Evolutionary conservation across 768 basidiomycete genomes (phyloP).

Genomic region (Tylopilus felleus): DNA sequence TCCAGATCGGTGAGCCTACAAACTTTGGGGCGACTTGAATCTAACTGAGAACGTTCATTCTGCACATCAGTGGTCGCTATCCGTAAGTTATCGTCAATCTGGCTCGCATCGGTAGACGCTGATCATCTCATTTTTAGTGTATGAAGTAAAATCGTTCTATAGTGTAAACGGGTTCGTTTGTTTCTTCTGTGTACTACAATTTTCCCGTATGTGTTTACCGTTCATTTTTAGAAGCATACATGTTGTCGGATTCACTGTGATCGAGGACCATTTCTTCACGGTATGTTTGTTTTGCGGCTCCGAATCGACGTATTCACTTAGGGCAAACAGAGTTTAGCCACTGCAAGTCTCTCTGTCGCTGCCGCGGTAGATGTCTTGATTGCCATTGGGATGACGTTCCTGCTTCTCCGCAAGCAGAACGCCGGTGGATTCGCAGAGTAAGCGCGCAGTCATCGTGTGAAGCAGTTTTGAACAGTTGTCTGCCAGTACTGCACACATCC

Average conservation of each 20-base stretch:
- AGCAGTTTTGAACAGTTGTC: neutral
- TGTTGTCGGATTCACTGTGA: neutral
- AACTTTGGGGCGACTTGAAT: too few relatives aligned
- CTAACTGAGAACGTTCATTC: neutral
- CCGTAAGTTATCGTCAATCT: neutral
- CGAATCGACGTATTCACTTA: neutral
- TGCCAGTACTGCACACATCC: slow-evolving; percentile 1
- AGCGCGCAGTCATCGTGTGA: neutral
- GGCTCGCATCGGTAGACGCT: neutral
- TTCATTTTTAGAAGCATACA: neutral
- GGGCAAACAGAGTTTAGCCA: neutral
- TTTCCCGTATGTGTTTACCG: neutral
- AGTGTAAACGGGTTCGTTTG: slow-evolving; percentile 5
- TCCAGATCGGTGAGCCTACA: slow-evolving; percentile 6
- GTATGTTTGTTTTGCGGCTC: neutral
- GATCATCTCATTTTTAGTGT: slow-evolving; percentile 2
- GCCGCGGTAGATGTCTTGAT: slow-evolving; percentile 8
- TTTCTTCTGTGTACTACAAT: neutral
- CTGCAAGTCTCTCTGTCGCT: neutral
- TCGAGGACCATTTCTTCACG: neutral
- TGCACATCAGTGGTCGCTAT: neutral
- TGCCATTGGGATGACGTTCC: slow-evolving; percentile 3
- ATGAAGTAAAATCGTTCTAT: neutral
- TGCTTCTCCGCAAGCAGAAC: neutral
- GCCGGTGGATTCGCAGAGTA: neutral